Conservation (phyloP, 371 early-diverging fungal species). For the Mortierella sp. region DNA sequence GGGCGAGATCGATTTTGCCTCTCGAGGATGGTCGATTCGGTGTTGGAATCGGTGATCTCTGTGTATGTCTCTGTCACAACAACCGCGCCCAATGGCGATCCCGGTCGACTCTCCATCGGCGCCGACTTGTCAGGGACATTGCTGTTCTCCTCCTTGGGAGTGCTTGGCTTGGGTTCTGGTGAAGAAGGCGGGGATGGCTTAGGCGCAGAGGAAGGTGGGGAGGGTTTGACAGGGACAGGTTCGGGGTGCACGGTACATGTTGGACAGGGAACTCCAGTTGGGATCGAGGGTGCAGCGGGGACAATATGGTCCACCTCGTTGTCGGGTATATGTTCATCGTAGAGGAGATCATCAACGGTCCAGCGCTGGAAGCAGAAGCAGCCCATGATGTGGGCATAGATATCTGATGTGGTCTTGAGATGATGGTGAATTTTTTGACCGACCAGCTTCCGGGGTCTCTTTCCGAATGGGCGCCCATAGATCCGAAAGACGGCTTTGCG, state of each 20-base stretch:
- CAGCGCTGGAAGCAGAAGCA: slow-evolving; percentile 30
- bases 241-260: neutral
- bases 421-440: slow-evolving; percentile 46
- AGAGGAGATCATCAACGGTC: slow-evolving; percentile 37
- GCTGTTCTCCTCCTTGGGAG: slow-evolving; percentile 1
- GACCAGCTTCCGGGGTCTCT: slow-evolving; percentile 39
- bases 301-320: neutral
- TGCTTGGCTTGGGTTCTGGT: neutral
- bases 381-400: slow-evolving; percentile 26
- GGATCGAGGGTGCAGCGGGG: neutral
- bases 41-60: neutral
- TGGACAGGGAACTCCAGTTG: neutral
- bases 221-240: neutral
- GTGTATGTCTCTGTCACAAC: slow-evolving; percentile 8
- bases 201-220: neutral
- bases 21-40: neutral
- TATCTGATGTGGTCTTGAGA: slow-evolving; percentile 24
- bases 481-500: slow-evolving; percentile 47
- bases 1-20: neutral
- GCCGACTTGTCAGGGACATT: slow-evolving; percentile 19
- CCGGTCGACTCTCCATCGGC: slow-evolving; percentile 16
- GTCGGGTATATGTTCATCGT: slow-evolving; percentile 8
- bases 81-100: neutral
- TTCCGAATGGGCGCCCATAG: slow-evolving; percentile 55
- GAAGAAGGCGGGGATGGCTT: neutral